phyloP scores from a whole-genome alignment of 31 red algal species.

The Bonnemaisonia californica region DNA sequence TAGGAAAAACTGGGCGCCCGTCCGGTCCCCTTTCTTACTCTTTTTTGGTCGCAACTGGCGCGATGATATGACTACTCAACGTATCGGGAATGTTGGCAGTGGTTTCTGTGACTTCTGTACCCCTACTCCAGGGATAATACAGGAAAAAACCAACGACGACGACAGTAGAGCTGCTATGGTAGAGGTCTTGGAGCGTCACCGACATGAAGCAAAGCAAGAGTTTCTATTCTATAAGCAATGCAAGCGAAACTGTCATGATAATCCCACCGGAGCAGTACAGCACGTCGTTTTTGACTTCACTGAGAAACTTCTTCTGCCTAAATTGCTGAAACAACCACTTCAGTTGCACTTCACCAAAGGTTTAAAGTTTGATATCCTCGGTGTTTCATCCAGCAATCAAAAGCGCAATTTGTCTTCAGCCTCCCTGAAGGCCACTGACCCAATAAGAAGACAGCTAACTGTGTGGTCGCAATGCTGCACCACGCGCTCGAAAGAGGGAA shows the following conservation, averaged over 20 bases:
- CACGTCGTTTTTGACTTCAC: constrained; percentile 34
- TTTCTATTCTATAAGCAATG: neutral
- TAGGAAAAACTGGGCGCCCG: neutral
- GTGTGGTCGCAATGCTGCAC: neutral
- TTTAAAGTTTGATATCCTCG: too few relatives aligned
- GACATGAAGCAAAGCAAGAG: neutral
- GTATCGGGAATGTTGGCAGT: neutral
- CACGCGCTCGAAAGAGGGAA: neutral
- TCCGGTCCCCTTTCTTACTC: neutral
- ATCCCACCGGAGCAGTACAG: neutral
- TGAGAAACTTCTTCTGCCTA: constrained; percentile 5
- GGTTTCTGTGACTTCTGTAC: neutral
- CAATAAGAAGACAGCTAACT: too few relatives aligned
- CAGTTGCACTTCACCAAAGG: constrained; percentile 9
- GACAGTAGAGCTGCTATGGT: neutral
- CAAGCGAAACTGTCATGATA: neutral
- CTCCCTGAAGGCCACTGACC: too few relatives aligned
- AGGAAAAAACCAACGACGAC: neutral
- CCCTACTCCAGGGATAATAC: neutral
- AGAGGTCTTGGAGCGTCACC: neutral
- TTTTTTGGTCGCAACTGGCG: neutral
- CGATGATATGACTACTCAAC: neutral
- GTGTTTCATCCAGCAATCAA: too few relatives aligned
- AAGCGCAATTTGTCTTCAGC: too few relatives aligned
- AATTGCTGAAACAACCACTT: constrained; percentile 9